phyloP scores from a whole-genome alignment of 2,329 filamentous ascomycete genomes.

The Tolypocladium sp. region DNA sequence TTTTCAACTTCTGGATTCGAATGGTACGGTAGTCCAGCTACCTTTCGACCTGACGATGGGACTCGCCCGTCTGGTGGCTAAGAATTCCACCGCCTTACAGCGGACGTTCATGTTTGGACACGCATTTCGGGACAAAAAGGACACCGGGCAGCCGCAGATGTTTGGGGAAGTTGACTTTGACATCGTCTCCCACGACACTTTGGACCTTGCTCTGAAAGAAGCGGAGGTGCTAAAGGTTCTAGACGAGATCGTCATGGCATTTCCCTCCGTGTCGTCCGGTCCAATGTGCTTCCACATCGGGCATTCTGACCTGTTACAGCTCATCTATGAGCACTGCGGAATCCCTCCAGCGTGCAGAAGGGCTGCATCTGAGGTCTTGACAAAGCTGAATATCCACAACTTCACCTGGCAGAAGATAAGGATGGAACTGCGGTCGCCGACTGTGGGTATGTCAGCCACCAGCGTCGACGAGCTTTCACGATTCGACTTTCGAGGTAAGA shows the following conservation, averaged over 20 bases:
- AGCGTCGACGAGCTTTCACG: slow-evolving; percentile 82
- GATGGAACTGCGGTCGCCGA: slow-evolving; percentile 69
- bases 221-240: slow-evolving; percentile 90
- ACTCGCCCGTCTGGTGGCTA: slow-evolving; percentile 75
- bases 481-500: slow-evolving; percentile 78
- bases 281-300: slow-evolving; percentile 86
- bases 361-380: slow-evolving; percentile 72
- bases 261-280: slow-evolving; percentile 62
- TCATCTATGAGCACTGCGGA: slow-evolving; percentile 85
- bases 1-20: slow-evolving; percentile 71
- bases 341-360: slow-evolving; percentile 61
- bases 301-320: slow-evolving; percentile 75
- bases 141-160: slow-evolving; percentile 71
- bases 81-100: slow-evolving; percentile 52
- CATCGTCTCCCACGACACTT: slow-evolving; percentile 73
- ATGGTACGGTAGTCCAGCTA: slow-evolving; percentile 84
- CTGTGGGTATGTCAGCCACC: slow-evolving; percentile 76
- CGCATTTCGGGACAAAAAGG: slow-evolving; percentile 72
- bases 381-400: slow-evolving; percentile 74
- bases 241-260: slow-evolving; percentile 77
- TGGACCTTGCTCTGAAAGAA: slow-evolving; percentile 82
- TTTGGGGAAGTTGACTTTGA: slow-evolving; percentile 94
- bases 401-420: slow-evolving; percentile 78
- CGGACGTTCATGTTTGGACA: slow-evolving; percentile 81
- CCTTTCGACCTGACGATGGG: slow-evolving; percentile 89